Percentiles rank a stretch among this genome's conserved stretches.
Conservation (phyloP, 306 rosid genomes). For the Quercus dentata region DNA sequence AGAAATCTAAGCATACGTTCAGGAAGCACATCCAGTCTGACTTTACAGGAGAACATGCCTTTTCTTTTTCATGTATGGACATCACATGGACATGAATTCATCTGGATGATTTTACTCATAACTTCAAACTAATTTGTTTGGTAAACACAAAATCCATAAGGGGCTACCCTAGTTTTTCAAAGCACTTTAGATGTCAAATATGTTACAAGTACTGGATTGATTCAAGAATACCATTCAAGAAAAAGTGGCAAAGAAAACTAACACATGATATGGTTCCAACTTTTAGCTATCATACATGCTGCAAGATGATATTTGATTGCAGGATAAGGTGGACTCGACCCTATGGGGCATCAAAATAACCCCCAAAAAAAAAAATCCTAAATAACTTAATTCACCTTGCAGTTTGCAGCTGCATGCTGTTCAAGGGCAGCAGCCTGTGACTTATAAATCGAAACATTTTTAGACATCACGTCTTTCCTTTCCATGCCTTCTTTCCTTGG, state of each 20-base stretch:
- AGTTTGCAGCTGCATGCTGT: conserved; percentile 87
- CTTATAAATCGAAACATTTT: conserved; percentile 90
- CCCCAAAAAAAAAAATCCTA: neutral
- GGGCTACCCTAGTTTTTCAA: neutral
- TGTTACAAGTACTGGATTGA: neutral
- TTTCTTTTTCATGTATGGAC: neutral
- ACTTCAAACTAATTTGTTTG: neutral
- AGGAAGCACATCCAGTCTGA: neutral
- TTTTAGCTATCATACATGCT: neutral
- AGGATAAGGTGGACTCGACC: neutral
- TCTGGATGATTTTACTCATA: neutral
- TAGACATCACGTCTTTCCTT: conserved; percentile 94
- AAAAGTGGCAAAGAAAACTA: neutral
- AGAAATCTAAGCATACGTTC: neutral
- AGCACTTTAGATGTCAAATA: neutral
- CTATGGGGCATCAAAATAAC: neutral
- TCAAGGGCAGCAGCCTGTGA: conserved; percentile 98
- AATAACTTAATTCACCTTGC: conserved; percentile 58
- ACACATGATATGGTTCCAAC: neutral
- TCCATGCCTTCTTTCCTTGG: conserved; percentile 99
- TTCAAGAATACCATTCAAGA: neutral
- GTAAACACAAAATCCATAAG: neutral
- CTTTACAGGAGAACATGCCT: neutral
- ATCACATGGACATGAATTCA: neutral
- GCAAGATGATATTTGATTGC: neutral